Conservation (phyloP, 768 basidiomycete species). For the Hirschioporus abietinus region DNA sequence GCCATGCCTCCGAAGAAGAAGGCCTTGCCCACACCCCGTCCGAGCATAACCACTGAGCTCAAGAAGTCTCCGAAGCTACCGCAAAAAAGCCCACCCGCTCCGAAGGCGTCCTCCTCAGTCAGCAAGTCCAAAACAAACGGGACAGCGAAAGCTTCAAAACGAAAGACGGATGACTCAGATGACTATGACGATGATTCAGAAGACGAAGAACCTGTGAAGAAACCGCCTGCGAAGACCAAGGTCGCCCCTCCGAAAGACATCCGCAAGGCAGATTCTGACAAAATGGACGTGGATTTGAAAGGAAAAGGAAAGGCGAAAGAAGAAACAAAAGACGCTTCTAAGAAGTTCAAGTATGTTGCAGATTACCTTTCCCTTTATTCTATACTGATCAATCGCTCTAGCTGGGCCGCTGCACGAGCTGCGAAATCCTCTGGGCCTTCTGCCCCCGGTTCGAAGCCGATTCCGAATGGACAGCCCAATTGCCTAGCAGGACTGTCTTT, state of each 20-base stretch:
- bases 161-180: neutral
- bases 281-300: conserved; percentile 19
- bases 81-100: conserved; percentile 10
- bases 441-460: conserved; percentile 50
- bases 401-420: conserved; percentile 51
- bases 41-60: neutral
- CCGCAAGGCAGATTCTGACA: conserved; percentile 26
- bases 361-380: conserved; percentile 4
- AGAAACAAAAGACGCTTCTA: conserved; percentile 13
- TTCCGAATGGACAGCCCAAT: conserved; percentile 65
- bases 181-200: neutral
- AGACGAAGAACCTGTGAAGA: conserved; percentile 2
- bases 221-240: conserved; percentile 11
- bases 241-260: conserved; percentile 14
- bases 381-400: conserved; percentile 14
- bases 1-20: conserved; percentile 39
- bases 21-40: conserved; percentile 12
- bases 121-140: conserved; percentile 7
- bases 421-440: conserved; percentile 56
- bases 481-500: conserved; percentile 84
- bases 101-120: conserved; percentile 9
- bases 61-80: neutral
- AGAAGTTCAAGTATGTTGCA: conserved; percentile 17
- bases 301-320: conserved; percentile 18
- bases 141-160: conserved; percentile 2